Percentiles rank a stretch among this genome's conserved stretches.
Evolutionary conservation across 768 basidiomycete species (phyloP).

Genomic region (Tylopilus sp.): DNA sequence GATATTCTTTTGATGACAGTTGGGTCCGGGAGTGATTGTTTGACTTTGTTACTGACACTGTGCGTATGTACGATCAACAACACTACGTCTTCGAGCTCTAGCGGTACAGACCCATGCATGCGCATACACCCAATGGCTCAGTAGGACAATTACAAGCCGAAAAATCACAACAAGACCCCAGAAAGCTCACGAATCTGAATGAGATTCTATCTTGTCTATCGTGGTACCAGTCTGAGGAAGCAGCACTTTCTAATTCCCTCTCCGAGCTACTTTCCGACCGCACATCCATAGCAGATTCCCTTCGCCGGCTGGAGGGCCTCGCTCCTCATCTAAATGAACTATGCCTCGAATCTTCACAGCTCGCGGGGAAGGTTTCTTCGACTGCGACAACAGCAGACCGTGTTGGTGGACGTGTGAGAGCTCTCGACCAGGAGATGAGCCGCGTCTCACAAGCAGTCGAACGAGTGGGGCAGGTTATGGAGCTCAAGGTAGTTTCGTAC

Average conservation of each 20-base stretch:
- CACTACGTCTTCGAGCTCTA: no score
- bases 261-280: slow-evolving; percentile 65
- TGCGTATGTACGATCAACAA: no score
- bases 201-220: slow-evolving; percentile 77
- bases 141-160: slow-evolving; percentile 10
- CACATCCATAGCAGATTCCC: slow-evolving; percentile 59
- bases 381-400: slow-evolving; percentile 81
- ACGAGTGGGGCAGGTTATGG: slow-evolving; percentile 88
- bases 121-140: slow-evolving; percentile 5
- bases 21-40: no score
- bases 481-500: slow-evolving; percentile 69
- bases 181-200: slow-evolving; percentile 53
- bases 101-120: slow-evolving; percentile 7
- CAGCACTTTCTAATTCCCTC: slow-evolving; percentile 70
- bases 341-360: slow-evolving; percentile 49
- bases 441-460: slow-evolving; percentile 89
- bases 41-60: not conserved
- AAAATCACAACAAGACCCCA: slow-evolving; percentile 19
- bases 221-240: slow-evolving; percentile 71
- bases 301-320: slow-evolving; percentile 59
- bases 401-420: slow-evolving; percentile 86
- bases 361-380: slow-evolving; percentile 57
- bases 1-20: no score
- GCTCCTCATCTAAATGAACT: slow-evolving; percentile 62
- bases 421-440: slow-evolving; percentile 90